Evolutionary conservation across 2,329 filamentous ascomycete genomes (phyloP), one percentile per base, ranked within the genome.

Genomic region (Fusarium ambrosium): DNA sequence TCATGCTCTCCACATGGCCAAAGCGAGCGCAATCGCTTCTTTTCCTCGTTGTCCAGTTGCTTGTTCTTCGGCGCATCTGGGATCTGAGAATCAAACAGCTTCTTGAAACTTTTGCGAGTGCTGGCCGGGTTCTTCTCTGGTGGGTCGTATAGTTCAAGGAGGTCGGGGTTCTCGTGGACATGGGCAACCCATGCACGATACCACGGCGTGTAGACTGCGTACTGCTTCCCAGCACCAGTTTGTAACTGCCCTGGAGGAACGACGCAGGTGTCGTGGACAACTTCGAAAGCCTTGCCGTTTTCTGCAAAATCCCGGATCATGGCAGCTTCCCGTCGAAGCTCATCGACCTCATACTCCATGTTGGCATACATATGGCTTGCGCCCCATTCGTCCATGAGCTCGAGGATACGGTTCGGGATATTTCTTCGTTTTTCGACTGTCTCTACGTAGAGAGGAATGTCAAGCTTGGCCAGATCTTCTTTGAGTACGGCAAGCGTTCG

Each of bases 331-430:
- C 95, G 88, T 51, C 95, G 87, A 68, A 98, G 83, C 83, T 98
- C 95, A 79, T 98, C 95, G 0, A 97, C 94, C 81, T 98, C 95
- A 78, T 97, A 98, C 81, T 98, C 95, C 67, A 95, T 90, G 79
- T 97, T 98, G 58, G 93, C 91, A 78, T 91, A 97, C 3, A 98
- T 74, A 78, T 97, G 93, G 59, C 87, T 92, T 1, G 90, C 92
- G 0, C 89, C 90, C 95, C 94, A 98, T 70, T 90, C 85, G 34
- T 90, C 85, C 80, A 93, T 89, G 45, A 95, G 84, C 62, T 92
- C 88, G 2, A 93, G 76, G 11, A 98, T 86, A 5, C 91, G 86
- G 2, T 81, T 81, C 0, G 92, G 89, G 0, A 97, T 86, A 1
- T 87, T 82, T 72, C 87, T 92, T 37, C 95, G 87, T 77, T 90